Evolutionary conservation across 257 asterid species (phyloP), one percentile per base, ranked within the genome.

Genomic region (Capsicum pubescens): DNA sequence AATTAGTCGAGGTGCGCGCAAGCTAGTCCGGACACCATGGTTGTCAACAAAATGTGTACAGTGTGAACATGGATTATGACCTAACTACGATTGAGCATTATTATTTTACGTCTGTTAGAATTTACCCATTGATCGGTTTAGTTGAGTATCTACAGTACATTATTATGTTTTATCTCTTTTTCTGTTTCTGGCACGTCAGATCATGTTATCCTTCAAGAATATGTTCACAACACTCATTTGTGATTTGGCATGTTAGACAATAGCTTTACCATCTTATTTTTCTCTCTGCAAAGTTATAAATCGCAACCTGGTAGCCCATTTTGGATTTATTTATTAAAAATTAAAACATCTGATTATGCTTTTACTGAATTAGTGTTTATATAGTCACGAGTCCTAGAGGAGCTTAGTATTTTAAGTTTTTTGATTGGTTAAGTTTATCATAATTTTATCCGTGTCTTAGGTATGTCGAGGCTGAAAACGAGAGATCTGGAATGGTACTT

Each of bases 401-500:
- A 76, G 15, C 81, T 76, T 74, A 35, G 81, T 26, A 26, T 54
- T 7, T 13, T 7, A 13, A 67, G 19, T 16, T 39, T 19, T 68
- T 42, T 16, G 1, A 69, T 42, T 42, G 78, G 78, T 69, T 54
- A 21, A 26, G 48, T 63, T 76, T 12, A 26, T 46, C 61, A 32
- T 54, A 26, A 52, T 54, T 15, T 76, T 54, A 26, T 76, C 52
- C 11, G 54, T 46, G 50, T 26, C 48, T 71, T 83, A 94, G 97
- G 92, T 85, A 88, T 90, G 83, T 92, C 98, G 6, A 90, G 84
- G 88, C 88, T 94, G 89, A 91, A 90, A 91, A 87, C 89, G 44
- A 89, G 97, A 86, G 99, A 95, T 84, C 63, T 88, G 82, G 99
- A 95, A 85, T 95, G 99, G 99, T 94, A 94, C 79, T 93, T 94